These are phyloP conservation scores for Phoma sp. DNA, from an alignment of 2,329 filamentous ascomycete species.

Conservation along the genomic window DNA sequence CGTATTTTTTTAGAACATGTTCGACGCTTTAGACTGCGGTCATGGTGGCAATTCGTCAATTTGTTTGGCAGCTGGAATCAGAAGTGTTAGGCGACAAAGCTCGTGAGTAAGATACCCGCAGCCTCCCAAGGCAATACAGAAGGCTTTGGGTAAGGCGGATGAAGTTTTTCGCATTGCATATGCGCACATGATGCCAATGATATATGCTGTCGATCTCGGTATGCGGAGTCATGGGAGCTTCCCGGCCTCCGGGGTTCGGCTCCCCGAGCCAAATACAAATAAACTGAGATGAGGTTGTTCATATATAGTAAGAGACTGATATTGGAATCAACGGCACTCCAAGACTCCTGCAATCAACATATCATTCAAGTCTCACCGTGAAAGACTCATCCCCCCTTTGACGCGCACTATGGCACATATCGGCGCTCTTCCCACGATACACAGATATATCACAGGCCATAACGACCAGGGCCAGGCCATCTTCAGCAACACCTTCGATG, in stretches of 20 bases:
- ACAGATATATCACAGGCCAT: slow-evolving; percentile 48
- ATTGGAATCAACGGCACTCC: no score
- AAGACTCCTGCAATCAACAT: no score
- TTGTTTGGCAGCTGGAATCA: no score
- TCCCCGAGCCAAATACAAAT: slow-evolving; percentile 26
- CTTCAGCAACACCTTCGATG: slow-evolving; percentile 44
- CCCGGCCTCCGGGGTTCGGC: slow-evolving; percentile 32
- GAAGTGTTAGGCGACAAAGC: no score
- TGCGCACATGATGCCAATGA: neutral
- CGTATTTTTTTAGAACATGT: no score
- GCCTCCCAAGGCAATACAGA: neutral
- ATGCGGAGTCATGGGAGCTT: slow-evolving; percentile 15
- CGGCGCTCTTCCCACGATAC: slow-evolving; percentile 38
- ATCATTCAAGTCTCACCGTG: no score
- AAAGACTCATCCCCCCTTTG: neutral
- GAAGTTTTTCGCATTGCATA: neutral
- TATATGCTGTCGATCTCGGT: slow-evolving; percentile 16
- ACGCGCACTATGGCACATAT: slow-evolving; percentile 38
- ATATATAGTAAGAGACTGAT: neutral
- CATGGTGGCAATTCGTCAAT: no score
- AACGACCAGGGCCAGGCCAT: slow-evolving; percentile 44
- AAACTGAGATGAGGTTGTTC: neutral
- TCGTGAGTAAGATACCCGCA: neutral
- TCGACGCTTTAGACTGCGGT: no score
- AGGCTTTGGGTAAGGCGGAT: no score